Percentiles rank a stretch among this genome's conserved stretches.
phyloP scores from a whole-genome alignment of 2,329 filamentous ascomycete species.

The Colletotrichum sp. region DNA sequence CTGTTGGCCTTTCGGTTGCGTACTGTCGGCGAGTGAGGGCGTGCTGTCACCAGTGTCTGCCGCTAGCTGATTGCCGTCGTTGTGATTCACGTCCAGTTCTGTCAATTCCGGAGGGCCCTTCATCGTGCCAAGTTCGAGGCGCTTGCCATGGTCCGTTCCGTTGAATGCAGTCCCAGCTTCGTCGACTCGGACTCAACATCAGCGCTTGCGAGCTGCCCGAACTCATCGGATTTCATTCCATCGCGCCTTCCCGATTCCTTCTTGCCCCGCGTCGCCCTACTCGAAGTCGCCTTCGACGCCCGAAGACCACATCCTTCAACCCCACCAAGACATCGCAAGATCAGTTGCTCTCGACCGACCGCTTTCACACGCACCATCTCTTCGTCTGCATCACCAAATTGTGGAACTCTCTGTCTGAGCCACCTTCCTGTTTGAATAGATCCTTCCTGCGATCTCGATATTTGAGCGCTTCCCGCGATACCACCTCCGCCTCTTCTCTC shows the following conservation, averaged over 20 bases:
- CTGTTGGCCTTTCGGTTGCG: background rate
- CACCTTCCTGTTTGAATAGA: background rate
- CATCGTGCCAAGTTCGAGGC: background rate
- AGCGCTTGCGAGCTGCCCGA: background rate
- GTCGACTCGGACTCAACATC: background rate
- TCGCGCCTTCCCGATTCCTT: background rate
- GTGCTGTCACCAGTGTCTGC: background rate
- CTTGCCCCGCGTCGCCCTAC: background rate
- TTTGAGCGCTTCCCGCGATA: too few species aligned
- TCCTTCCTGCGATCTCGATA: background rate
- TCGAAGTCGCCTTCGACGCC: background rate
- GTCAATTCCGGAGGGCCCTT: background rate
- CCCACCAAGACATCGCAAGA: background rate
- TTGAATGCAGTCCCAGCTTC: background rate
- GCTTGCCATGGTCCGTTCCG: background rate
- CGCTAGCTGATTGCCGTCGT: background rate
- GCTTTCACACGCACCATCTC: background rate
- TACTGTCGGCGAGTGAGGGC: background rate
- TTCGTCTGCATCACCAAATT: accelerated
- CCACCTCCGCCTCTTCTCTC: background rate
- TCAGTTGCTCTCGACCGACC: background rate
- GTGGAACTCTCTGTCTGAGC: background rate
- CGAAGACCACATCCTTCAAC: background rate
- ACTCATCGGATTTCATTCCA: background rate
- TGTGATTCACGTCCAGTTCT: background rate